Evolutionary conservation across 31 red algal species (phyloP).

Genomic region (Odonthalia washingtoniensis): DNA sequence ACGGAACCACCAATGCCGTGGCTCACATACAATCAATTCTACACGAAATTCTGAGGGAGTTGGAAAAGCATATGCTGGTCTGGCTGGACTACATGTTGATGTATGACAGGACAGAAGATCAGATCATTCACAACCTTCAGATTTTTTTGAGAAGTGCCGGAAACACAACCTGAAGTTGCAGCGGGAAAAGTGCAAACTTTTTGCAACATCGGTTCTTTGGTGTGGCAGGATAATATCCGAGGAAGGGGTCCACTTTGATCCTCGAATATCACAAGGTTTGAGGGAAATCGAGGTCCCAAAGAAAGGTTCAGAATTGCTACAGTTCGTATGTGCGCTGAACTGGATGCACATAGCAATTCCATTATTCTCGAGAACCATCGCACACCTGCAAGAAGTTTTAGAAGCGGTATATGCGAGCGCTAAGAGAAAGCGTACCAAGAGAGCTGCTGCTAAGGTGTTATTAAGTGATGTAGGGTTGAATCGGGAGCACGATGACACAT

Average conservation of each 20-base stretch:
- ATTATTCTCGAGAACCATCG: conserved; percentile 8
- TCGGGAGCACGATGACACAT: conserved; percentile 7
- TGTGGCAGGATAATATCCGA: too few species aligned
- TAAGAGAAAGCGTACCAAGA: conserved; percentile 19
- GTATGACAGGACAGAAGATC: neutral
- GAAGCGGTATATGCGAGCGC: conserved; percentile 20
- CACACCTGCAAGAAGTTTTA: conserved; percentile 17
- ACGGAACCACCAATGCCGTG: conserved; percentile 38
- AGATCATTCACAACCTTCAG: neutral
- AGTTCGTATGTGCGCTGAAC: conserved; percentile 10
- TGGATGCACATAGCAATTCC: conserved; percentile 48
- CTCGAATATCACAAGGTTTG: neutral
- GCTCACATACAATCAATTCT: conserved; percentile 19
- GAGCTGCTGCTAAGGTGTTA: neutral
- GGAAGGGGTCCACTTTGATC: conserved; percentile 22
- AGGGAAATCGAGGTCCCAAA: neutral
- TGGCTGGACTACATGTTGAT: conserved; percentile 54
- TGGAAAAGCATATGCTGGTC: conserved; percentile 8
- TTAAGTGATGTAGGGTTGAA: conserved; percentile 1
- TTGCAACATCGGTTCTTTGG: conserved; percentile 6
- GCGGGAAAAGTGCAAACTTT: conserved; percentile 12
- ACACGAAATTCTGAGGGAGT: neutral
- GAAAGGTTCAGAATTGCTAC: conserved; percentile 19
- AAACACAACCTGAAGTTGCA: neutral
- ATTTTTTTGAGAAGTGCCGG: conserved; percentile 20